Evolutionary conservation across 2,329 filamentous ascomycete genomes (phyloP).

Genomic region (Cordyceps farinosa): DNA sequence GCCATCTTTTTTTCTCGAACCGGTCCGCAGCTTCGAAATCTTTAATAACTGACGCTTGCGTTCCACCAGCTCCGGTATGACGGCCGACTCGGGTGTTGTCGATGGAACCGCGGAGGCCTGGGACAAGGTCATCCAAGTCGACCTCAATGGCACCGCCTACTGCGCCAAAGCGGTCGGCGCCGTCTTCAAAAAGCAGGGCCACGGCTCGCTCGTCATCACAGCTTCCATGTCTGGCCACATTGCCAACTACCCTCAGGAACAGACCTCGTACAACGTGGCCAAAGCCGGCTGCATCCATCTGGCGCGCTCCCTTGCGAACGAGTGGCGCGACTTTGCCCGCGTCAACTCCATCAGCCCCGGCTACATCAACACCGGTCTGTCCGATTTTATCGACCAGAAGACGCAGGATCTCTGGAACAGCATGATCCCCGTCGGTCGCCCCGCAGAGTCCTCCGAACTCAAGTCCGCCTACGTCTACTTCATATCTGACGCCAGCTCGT

Average conservation of each 20-base stretch:
- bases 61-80: constrained; percentile 55
- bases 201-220: constrained; percentile 65
- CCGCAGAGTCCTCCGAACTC: constrained; percentile 65
- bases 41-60: constrained; percentile 6
- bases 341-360: constrained; percentile 65
- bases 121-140: constrained; percentile 59
- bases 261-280: constrained; percentile 64
- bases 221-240: constrained; percentile 68
- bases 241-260: constrained; percentile 66
- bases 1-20: constrained; percentile 31
- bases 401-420: constrained; percentile 69
- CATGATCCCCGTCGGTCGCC: constrained; percentile 71
- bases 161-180: constrained; percentile 61
- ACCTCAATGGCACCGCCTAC: constrained; percentile 66
- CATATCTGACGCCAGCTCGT: constrained; percentile 69
- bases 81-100: constrained; percentile 64
- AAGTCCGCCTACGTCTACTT: constrained; percentile 79
- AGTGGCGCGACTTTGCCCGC: constrained; percentile 66
- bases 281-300: constrained; percentile 54
- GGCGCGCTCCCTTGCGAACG: constrained; percentile 51
- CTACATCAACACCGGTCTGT: constrained; percentile 66
- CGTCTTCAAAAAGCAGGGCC: constrained; percentile 61
- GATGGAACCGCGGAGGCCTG: constrained; percentile 66
- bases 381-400: constrained; percentile 60
- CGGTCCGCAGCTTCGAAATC: neutral